Percentiles rank a stretch among this genome's conserved stretches.
Evolutionary conservation across 2,329 filamentous ascomycete species (phyloP).

Genomic region (Sporothrix pseudoabietina): DNA sequence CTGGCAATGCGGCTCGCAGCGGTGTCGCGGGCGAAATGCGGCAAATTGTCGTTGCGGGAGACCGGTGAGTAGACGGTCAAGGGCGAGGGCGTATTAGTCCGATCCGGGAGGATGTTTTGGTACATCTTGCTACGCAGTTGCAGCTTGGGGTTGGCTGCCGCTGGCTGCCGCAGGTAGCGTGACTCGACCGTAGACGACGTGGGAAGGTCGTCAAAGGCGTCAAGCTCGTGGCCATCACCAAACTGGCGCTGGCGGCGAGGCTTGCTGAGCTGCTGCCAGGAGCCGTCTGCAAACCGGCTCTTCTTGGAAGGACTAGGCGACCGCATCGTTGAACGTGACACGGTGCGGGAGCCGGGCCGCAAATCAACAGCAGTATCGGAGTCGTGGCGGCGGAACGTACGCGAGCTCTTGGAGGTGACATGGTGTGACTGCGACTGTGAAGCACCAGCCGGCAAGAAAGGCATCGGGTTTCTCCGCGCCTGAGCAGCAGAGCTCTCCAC

Average conservation of each 20-base stretch:
- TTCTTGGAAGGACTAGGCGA: conserved; percentile 61
- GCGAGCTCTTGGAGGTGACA: conserved; percentile 68
- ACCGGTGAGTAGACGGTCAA: conserved; percentile 60
- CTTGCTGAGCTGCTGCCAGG: conserved; percentile 70
- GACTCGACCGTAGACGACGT: conserved; percentile 82
- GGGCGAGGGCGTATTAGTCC: conserved; percentile 56
- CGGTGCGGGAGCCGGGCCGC: conserved; percentile 58
- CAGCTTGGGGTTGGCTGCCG: conserved; percentile 68
- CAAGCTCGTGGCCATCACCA: conserved; percentile 89
- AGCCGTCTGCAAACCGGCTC: conserved; percentile 47
- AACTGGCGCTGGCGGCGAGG: conserved; percentile 73
- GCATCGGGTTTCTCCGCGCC: conserved; percentile 62
- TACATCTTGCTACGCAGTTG: conserved; percentile 59
- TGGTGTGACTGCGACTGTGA: conserved; percentile 73
- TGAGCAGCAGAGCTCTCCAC: conserved; percentile 57
- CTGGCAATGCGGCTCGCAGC: conserved; percentile 66
- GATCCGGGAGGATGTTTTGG: conserved; percentile 58
- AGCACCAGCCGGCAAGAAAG: conserved; percentile 78
- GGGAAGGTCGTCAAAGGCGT: conserved; percentile 91
- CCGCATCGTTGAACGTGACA: conserved; percentile 61
- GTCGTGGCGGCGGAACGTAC: conserved; percentile 76
- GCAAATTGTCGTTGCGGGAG: conserved; percentile 56
- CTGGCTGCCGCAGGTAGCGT: conserved; percentile 78
- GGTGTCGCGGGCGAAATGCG: conserved; percentile 67
- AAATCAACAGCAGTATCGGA: conserved; percentile 69